Base-by-base conservation (phyloP, 2,329 filamentous ascomycete genomes). In the Phaeosphaeria sp. region DNA sequence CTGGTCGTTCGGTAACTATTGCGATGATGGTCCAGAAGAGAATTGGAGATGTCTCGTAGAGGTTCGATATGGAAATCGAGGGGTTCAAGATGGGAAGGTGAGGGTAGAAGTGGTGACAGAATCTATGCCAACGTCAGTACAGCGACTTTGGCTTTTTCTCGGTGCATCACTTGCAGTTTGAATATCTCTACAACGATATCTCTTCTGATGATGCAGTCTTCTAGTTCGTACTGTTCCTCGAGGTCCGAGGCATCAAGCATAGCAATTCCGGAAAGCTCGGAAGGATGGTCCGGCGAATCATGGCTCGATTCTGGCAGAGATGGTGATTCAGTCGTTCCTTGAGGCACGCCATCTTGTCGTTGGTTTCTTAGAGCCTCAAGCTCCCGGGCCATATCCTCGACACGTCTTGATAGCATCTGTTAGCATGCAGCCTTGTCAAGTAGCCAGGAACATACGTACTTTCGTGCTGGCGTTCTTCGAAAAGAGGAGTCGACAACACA, bases 351-450 rank as follows among this genome's bases (percentile, higher is more conserved):
- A 6, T 66, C 56, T 15, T 30, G 49, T 52, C 45, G 57, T 27
- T 61, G 60, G 45, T 36, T 63, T 25, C 58, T 66, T 11, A 67
- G 40, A 7, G 52, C 58, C 47, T 69, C 60, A 20, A 69, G 49
- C 49, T 69, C 64, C 18, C 57, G 61, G 11, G 61, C 61, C 66
- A 69, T 69, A n/a, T 69, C 65, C 45, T 69, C 66, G 11, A 69
- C 61, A 13, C 66, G 63, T 49, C 66, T 66, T n/a, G 36, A 6
- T 15, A 13, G 6, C 8, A 6, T 33, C 20, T 48, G 24, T 53
- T 33, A 59, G 46, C 21, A 24, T 3, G 43, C 15, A 3, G 15
- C 18, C 11, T 15, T 9, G 27, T 2, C 1, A 15, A 24, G 13
- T 6, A 39, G 4, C 4, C 13, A 20, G 6, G 21, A 11, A 3